Percentiles rank a stretch among this genome's conserved stretches.
phyloP scores from a whole-genome alignment of 2,329 filamentous ascomycete species.

The Fusarium vanettenii region DNA sequence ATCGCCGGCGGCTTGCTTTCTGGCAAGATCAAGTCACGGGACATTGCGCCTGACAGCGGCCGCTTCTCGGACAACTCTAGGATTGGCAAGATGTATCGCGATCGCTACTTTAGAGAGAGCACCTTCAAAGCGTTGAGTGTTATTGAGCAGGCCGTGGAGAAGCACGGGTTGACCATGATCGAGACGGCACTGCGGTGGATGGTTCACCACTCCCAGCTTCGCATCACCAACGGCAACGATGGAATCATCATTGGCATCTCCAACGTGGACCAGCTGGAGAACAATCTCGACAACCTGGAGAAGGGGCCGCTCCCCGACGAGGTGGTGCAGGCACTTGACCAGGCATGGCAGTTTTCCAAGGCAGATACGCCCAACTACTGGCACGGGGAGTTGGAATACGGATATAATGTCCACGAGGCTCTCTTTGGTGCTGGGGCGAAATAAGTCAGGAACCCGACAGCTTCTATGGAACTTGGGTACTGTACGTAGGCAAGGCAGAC shows the following conservation, averaged over 20 bases:
- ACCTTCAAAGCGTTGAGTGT: slow-evolving; percentile 72
- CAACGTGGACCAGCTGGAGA: slow-evolving; percentile 66
- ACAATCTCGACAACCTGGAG: slow-evolving; percentile 68
- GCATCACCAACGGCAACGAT: slow-evolving; percentile 64
- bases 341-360: slow-evolving; percentile 82
- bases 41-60: slow-evolving; percentile 72
- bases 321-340: slow-evolving; percentile 78
- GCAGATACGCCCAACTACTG: slow-evolving; percentile 63
- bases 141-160: slow-evolving; percentile 75
- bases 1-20: slow-evolving; percentile 84
- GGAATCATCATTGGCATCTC: slow-evolving; percentile 71
- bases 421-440: slow-evolving; percentile 64
- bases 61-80: slow-evolving; percentile 73
- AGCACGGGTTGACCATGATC: slow-evolving; percentile 75
- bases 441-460: slow-evolving; percentile 33
- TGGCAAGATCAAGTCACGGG: slow-evolving; percentile 79
- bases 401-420: slow-evolving; percentile 71
- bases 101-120: slow-evolving; percentile 78
- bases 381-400: slow-evolving; percentile 73
- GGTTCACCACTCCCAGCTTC: slow-evolving; percentile 75
- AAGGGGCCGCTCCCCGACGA: slow-evolving; percentile 82
- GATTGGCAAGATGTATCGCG: slow-evolving; percentile 69
- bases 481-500: not conserved
- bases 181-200: slow-evolving; percentile 81
- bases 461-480: no score